These are phyloP conservation scores for Phytophthora pisi DNA, from an alignment of 352 stramenopile genomes.

Conservation along the genomic window DNA sequence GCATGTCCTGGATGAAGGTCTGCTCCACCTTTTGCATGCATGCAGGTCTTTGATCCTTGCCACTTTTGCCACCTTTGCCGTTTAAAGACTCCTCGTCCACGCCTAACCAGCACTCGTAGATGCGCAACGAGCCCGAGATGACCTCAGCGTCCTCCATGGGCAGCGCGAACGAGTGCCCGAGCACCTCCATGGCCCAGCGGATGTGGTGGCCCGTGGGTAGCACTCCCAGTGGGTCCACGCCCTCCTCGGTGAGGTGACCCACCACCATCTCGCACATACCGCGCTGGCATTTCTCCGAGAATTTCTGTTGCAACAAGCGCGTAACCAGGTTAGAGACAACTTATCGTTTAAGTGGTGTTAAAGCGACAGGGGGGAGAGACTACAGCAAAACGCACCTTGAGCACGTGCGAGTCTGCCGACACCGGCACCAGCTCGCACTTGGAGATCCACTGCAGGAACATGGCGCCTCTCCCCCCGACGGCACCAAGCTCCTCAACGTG, in stretches of 20 bases:
- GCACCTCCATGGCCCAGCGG: conserved; percentile 86
- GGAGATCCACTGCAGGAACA: conserved; percentile 89
- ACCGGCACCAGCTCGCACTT: conserved; percentile 87
- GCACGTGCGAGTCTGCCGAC: conserved; percentile 72
- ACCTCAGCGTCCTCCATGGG: conserved; percentile 86
- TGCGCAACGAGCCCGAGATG: conserved; percentile 71
- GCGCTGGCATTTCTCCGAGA: conserved; percentile 87
- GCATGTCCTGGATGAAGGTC: conserved; percentile 85
- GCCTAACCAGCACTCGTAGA: conserved; percentile 87
- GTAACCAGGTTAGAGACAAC: not conserved
- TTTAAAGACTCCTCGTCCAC: conserved; percentile 46
- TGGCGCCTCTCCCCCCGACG: conserved; percentile 22
- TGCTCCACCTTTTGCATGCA: conserved; percentile 89
- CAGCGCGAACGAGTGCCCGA: conserved; percentile 86
- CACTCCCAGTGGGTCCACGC: conserved; percentile 52
- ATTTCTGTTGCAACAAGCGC: conserved; percentile 55
- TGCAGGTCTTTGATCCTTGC: conserved; percentile 57
- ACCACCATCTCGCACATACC: conserved; percentile 87
- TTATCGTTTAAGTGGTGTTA: not conserved
- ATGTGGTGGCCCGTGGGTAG: conserved; percentile 80
- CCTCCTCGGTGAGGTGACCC: conserved; percentile 62
- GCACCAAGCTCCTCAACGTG: not conserved
- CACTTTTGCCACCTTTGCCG: conserved; percentile 27
- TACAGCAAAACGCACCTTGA: conserved; percentile 54
- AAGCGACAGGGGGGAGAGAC: not conserved